phyloP scores from a whole-genome alignment of 257 asterid species.

The Forsythia suspensa region DNA sequence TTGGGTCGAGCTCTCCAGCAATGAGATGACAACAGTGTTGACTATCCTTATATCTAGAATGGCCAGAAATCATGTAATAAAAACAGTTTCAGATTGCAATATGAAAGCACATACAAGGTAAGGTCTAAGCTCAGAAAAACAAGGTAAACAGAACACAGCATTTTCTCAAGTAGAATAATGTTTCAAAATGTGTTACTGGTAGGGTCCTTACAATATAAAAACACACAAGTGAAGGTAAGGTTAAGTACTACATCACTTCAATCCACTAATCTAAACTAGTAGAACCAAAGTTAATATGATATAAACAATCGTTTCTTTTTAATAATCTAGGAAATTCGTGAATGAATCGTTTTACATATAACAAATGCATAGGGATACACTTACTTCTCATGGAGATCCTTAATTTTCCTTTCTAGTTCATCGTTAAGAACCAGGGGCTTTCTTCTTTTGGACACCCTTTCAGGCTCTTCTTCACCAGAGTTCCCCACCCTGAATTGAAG shows the following conservation, averaged over 20 bases:
- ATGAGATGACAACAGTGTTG: constrained; percentile 60
- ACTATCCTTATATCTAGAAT: constrained; percentile 58
- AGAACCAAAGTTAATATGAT: constrained; percentile 14
- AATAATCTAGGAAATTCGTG: neutral
- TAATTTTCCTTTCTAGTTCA: constrained; percentile 51
- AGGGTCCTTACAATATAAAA: neutral
- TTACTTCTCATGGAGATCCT: constrained; percentile 73
- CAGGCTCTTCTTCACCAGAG: constrained; percentile 36
- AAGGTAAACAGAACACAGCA: constrained; percentile 9
- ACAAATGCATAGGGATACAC: constrained; percentile 26
- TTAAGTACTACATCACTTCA: constrained; percentile 7
- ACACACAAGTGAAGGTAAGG: constrained; percentile 1
- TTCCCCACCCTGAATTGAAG: constrained; percentile 45
- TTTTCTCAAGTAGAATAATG: neutral
- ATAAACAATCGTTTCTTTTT: neutral
- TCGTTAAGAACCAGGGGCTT: constrained; percentile 35
- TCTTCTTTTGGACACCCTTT: constrained; percentile 37
- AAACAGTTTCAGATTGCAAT: constrained; percentile 18
- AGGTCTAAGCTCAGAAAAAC: neutral
- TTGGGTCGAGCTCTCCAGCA: constrained; percentile 59
- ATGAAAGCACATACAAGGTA: constrained; percentile 17
- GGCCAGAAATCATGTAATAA: constrained; percentile 9
- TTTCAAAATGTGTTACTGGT: neutral
- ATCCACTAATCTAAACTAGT: neutral
- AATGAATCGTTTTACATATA: neutral